Conservation (phyloP, 129 eudicot genomes). For the Apium graveolens region DNA sequence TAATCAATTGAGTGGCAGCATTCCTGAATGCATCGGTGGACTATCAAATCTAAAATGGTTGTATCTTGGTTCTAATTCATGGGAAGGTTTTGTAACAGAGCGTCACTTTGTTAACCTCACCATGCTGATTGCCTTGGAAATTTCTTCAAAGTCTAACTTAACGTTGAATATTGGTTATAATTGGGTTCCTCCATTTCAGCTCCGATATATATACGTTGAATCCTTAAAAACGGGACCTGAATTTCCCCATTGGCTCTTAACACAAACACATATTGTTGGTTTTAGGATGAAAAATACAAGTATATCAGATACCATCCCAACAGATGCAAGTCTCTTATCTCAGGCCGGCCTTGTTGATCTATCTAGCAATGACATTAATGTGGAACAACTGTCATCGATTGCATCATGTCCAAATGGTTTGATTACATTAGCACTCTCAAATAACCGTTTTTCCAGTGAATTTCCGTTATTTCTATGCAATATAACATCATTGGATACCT, state of each 20-base stretch:
- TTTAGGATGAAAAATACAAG: neutral
- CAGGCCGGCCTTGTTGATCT: neutral
- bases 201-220: neutral
- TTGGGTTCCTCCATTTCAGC: neutral
- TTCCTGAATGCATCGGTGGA: neutral
- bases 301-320: neutral
- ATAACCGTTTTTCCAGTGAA: neutral
- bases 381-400: neutral
- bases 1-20: neutral
- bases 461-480: neutral
- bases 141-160: neutral
- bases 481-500: neutral
- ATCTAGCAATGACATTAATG: neutral
- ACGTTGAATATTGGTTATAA: neutral
- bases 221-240: neutral
- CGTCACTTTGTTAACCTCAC: neutral
- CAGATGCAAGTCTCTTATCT: neutral
- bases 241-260: conserved; percentile 8
- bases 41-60: neutral
- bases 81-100: neutral
- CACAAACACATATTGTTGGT: neutral
- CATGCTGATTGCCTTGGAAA: neutral
- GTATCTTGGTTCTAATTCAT: neutral
- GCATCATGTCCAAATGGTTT: neutral
- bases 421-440: neutral